Evolutionary conservation across 2,329 filamentous ascomycete species (phyloP).

Genomic region (Lecanicillium sp.): DNA sequence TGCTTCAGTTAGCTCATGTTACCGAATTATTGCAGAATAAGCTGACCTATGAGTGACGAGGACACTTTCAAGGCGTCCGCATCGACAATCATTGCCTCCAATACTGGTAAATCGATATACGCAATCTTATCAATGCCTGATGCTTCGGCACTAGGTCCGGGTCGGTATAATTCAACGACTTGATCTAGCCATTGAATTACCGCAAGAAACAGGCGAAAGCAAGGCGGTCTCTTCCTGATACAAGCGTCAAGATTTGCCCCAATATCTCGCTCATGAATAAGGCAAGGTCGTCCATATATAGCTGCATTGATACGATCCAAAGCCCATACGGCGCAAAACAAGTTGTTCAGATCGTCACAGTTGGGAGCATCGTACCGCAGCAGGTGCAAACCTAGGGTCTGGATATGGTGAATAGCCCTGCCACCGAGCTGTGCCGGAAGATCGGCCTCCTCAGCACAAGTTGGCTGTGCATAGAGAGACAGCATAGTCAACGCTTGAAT

Average conservation of each 20-base stretch:
- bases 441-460: slow-evolving; percentile 44
- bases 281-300: slow-evolving; percentile 50
- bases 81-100: slow-evolving; percentile 50
- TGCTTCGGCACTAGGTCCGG: slow-evolving; percentile 33
- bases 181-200: slow-evolving; percentile 49
- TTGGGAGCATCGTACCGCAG: slow-evolving; percentile 30
- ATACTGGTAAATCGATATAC: slow-evolving; percentile 46
- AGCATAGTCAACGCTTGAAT: slow-evolving; percentile 47
- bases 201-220: slow-evolving; percentile 49
- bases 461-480: slow-evolving; percentile 52
- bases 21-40: too few relatives aligned
- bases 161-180: slow-evolving; percentile 54
- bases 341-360: slow-evolving; percentile 34
- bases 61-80: slow-evolving; percentile 42
- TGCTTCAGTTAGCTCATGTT: too few relatives aligned
- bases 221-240: slow-evolving; percentile 41
- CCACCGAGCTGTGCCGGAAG: slow-evolving; percentile 44
- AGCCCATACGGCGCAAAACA: slow-evolving; percentile 55
- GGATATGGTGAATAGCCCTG: slow-evolving; percentile 48
- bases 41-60: slow-evolving; percentile 40
- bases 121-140: slow-evolving; percentile 34
- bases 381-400: slow-evolving; percentile 49
- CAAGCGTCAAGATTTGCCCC: slow-evolving; percentile 44
- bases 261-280: slow-evolving; percentile 54
- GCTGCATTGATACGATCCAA: slow-evolving; percentile 52